phyloP scores from a whole-genome alignment of 352 stramenopile species.

The Phytophthora cryptogea region DNA sequence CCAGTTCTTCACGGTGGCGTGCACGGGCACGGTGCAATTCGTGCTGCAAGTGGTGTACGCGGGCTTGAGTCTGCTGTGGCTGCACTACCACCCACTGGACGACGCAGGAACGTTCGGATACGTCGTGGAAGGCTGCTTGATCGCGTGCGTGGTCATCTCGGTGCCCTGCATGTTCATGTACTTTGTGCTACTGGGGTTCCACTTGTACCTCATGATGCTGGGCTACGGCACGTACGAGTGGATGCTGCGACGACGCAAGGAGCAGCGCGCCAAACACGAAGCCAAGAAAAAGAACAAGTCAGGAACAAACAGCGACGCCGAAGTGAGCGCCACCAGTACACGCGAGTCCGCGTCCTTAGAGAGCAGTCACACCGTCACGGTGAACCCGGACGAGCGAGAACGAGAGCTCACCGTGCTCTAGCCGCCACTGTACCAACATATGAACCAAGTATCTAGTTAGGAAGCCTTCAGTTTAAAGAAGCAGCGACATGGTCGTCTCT shows the following conservation, averaged over 20 bases:
- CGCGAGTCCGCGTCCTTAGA: constrained; percentile 37
- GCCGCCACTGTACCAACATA: constrained; percentile 18
- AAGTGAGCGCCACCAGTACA: constrained; percentile 20
- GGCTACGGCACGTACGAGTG: constrained; percentile 90
- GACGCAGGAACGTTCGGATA: constrained; percentile 31
- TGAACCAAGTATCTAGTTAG: constrained; percentile 14
- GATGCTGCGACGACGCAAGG: constrained; percentile 80
- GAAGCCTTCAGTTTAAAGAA: neutral
- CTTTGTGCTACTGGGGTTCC: constrained; percentile 81
- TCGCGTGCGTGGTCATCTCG: constrained; percentile 62
- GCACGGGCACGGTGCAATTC: constrained; percentile 70
- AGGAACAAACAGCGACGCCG: constrained; percentile 7
- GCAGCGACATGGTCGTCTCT: constrained; percentile 11
- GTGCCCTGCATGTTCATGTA: constrained; percentile 88
- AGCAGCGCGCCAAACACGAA: constrained; percentile 66
- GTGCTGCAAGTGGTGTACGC: constrained; percentile 63
- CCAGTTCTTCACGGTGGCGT: constrained; percentile 88
- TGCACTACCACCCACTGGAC: constrained; percentile 39
- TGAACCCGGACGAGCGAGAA: constrained; percentile 24
- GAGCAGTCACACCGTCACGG: constrained; percentile 20
- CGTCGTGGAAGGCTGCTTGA: constrained; percentile 51
- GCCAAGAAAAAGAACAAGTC: constrained; percentile 41
- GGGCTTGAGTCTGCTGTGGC: constrained; percentile 53
- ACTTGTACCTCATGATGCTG: constrained; percentile 77
- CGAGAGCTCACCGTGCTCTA: constrained; percentile 40